Evolutionary conservation across 495 filamentous ascomycete genomes (phyloP).

Genomic region (Penicillium diatomitis): DNA sequence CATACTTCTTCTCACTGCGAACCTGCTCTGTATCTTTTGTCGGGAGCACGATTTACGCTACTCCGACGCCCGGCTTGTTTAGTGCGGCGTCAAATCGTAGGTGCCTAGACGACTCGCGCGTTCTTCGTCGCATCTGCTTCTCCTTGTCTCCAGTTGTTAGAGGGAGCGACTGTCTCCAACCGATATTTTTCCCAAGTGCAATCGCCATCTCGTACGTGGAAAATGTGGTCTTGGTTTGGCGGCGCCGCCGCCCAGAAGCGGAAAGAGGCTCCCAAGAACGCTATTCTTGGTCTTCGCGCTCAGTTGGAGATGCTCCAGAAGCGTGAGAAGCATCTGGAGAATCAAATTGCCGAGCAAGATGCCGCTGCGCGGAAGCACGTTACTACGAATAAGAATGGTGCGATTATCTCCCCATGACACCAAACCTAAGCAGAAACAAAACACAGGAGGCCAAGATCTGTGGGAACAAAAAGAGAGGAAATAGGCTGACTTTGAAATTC

Average conservation of each 20-base stretch:
- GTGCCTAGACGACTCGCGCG: too few relatives aligned
- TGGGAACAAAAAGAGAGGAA: background rate
- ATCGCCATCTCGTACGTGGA: conserved; percentile 5
- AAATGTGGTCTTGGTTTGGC: conserved; percentile 80
- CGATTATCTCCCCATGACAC: conserved; percentile 10
- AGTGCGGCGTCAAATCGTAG: too few relatives aligned
- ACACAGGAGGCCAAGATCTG: background rate
- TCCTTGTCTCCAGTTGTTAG: too few relatives aligned
- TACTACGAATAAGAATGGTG: conserved; percentile 83
- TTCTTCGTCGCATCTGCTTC: too few relatives aligned
- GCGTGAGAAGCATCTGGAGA: conserved; percentile 81
- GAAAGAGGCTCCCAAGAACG: conserved; percentile 94
- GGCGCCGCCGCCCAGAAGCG: conserved; percentile 70
- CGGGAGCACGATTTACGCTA: too few relatives aligned
- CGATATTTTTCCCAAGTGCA: background rate
- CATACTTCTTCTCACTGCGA: too few relatives aligned
- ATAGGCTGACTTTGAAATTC: background rate
- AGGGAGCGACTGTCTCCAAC: too few relatives aligned
- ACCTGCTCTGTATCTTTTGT: too few relatives aligned
- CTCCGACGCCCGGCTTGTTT: too few relatives aligned
- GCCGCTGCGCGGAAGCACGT: conserved; percentile 83
- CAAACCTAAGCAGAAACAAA: background rate
- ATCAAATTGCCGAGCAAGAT: conserved; percentile 91
- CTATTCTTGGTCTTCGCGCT: conserved; percentile 77
- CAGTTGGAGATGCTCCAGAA: conserved; percentile 98